Conservation (phyloP, 441 rosid species). For the Theobroma grandiflorum region DNA sequence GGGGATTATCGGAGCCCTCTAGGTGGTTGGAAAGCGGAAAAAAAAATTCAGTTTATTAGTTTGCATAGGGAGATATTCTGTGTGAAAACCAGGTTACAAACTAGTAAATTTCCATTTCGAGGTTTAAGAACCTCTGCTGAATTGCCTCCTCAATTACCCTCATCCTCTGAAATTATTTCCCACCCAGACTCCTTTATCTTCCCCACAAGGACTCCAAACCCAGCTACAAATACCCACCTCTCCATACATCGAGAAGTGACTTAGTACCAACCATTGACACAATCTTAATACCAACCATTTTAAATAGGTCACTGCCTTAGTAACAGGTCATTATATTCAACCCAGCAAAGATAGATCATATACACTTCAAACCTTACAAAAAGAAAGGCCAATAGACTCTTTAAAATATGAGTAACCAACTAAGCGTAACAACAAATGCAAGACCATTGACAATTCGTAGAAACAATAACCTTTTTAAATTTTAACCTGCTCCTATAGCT, state of each 20-base stretch:
- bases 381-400: not conserved
- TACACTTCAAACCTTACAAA: not conserved
- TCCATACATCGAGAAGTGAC: not conserved
- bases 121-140: not conserved
- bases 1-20: not conserved
- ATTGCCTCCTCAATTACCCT: not conserved
- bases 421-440: not conserved
- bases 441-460: not conserved
- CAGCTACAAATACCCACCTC: not conserved
- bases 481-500: not conserved
- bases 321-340: not conserved
- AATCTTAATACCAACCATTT: not conserved
- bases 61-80: not conserved
- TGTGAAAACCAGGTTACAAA: not conserved
- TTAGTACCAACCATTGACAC: not conserved
- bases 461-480: not conserved
- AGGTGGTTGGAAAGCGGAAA: not conserved
- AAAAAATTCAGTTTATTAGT: not conserved
- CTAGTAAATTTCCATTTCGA: slow-evolving; percentile 5
- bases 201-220: not conserved
- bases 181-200: not conserved
- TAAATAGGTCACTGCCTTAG: not conserved
- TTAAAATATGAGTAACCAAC: not conserved
- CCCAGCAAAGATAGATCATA: not conserved
- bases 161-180: not conserved